Percentiles rank a stretch among this genome's conserved stretches.
phyloP scores from a whole-genome alignment of 441 rosid genomes.

The Eruca vesicaria region DNA sequence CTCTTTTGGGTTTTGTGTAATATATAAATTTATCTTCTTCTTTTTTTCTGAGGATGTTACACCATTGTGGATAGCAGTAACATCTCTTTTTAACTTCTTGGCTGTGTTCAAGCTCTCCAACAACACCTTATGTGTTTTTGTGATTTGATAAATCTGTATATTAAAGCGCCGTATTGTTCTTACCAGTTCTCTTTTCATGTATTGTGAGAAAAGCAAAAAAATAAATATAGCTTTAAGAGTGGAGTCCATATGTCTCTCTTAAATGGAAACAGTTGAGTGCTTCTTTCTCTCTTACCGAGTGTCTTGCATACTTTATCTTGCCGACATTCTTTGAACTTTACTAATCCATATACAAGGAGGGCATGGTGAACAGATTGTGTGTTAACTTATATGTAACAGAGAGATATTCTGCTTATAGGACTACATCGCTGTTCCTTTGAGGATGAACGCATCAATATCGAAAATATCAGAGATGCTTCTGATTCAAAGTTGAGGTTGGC shows the following conservation, averaged over 20 bases:
- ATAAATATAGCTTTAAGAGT: neutral
- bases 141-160: neutral
- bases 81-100: neutral
- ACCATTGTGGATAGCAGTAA: conserved; percentile 5
- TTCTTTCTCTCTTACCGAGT: neutral
- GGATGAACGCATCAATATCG: neutral
- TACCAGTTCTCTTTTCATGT: neutral
- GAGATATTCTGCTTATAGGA: neutral
- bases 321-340: neutral
- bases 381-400: neutral
- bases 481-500: neutral
- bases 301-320: neutral
- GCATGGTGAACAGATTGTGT: neutral
- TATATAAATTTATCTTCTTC: neutral
- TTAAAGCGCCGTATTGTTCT: neutral
- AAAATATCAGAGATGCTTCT: neutral
- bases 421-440: neutral
- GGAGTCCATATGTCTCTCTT: neutral
- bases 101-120: neutral
- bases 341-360: neutral
- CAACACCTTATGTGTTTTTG: neutral
- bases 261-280: neutral
- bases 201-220: neutral
- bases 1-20: conserved; percentile 20
- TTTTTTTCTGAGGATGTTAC: neutral